A percentile compares a stretch with the other conserved stretches of the same genome.
Conservation (phyloP, 108 stramenopile species). For the Epithemia pelagica region DNA sequence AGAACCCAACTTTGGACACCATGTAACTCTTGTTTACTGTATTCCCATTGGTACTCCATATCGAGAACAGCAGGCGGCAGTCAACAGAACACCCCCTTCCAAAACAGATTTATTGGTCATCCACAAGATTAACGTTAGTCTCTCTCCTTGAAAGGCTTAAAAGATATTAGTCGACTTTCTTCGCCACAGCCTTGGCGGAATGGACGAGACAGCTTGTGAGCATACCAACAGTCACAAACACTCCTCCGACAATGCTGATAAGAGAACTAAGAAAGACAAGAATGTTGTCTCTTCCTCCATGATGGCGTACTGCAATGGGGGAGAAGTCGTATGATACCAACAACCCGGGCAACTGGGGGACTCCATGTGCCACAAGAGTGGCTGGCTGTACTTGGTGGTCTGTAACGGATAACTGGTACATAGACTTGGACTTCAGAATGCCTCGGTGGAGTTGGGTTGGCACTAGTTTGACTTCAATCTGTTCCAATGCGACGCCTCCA, state of each 20-base stretch:
- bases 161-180: conserved; percentile 82
- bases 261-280: conserved; percentile 71
- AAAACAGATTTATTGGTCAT: no score
- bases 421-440: conserved; percentile 21
- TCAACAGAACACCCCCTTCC: no score
- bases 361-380: conserved; percentile 45
- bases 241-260: conserved; percentile 77
- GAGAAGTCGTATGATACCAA: conserved; percentile 70
- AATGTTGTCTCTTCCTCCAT: conserved; percentile 59
- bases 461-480: conserved; percentile 61
- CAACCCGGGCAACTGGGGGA: conserved; percentile 58
- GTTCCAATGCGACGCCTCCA: conserved; percentile 58
- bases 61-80: no score
- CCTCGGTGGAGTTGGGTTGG: conserved; percentile 49
- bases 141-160: no score
- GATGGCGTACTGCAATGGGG: conserved; percentile 67
- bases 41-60: no score
- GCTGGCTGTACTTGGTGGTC: conserved; percentile 67
- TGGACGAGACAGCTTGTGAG: conserved; percentile 65
- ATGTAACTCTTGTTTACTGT: no score
- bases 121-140: no score
- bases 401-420: conserved; percentile 56
- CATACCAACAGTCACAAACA: conserved; percentile 80
- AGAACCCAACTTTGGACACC: no score
- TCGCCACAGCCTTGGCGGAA: conserved; percentile 68